phyloP scores from a whole-genome alignment of 768 basidiomycete species.

The Mycena metata region DNA sequence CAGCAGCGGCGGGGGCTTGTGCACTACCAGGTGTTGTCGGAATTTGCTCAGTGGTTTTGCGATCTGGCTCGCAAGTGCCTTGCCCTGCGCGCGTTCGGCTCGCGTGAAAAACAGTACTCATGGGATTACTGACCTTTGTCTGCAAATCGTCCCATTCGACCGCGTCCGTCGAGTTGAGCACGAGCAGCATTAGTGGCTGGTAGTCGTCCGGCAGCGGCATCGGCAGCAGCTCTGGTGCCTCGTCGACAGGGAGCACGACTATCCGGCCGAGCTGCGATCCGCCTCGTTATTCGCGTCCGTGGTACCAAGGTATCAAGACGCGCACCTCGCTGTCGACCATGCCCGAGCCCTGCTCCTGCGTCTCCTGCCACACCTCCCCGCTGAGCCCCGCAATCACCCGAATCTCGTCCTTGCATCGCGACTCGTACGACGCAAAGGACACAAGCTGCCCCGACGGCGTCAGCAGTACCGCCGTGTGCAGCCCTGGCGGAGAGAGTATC shows the following conservation, averaged over 20 bases:
- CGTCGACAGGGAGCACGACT: conserved; percentile 74
- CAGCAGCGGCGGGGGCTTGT: conserved; percentile 46
- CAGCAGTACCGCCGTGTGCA: conserved; percentile 81
- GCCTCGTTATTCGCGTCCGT: no score
- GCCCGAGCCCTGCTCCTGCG: conserved; percentile 71
- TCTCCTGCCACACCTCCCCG: conserved; percentile 85
- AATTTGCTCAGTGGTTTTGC: conserved; percentile 60
- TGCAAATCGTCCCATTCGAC: conserved; percentile 79
- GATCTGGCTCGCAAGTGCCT: conserved; percentile 57
- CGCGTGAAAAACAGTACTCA: conserved; percentile 19
- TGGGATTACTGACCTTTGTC: conserved; percentile 60
- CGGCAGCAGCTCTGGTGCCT: conserved; percentile 42
- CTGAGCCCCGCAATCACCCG: conserved; percentile 80
- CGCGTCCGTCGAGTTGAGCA: conserved; percentile 70
- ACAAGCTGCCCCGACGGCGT: conserved; percentile 83
- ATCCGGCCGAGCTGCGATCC: conserved; percentile 73
- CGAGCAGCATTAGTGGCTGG: conserved; percentile 77
- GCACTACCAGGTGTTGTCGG: conserved; percentile 52
- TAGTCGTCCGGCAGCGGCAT: conserved; percentile 47
- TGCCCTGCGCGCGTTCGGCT: conserved; percentile 50
- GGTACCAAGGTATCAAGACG: no score
- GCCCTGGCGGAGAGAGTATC: conserved; percentile 66
- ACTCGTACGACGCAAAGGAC: conserved; percentile 70
- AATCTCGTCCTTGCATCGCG: conserved; percentile 77
- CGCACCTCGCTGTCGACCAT: conserved; percentile 85